Evolutionary conservation across 331 rosid genomes (phyloP), one percentile per base, ranked within the genome.

Genomic region (Pyrus hybrid): DNA sequence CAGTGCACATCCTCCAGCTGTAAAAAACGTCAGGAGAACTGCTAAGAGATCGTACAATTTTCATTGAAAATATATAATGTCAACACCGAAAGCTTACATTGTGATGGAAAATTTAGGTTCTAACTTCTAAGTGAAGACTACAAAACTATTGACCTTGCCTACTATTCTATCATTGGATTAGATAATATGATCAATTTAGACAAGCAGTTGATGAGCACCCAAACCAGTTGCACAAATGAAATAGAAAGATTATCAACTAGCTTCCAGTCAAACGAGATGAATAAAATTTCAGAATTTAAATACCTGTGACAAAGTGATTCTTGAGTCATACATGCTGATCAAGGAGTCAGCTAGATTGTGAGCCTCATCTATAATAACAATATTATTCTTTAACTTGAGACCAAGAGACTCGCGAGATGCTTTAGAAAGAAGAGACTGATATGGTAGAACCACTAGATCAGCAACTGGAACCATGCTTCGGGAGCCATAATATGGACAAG

Each of bases 321-420:
- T 90, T 79, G 95, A 87, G 82, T 90, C 93, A 79, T 90, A 82
- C 92, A 94, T 91, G 72, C 89, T 86, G 89, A 91, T 88, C 72
- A 94, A 97, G 69, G 97, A 90, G 82, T 94, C 99, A 43, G 96
- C 95, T 82, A 91, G 82, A 88, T 94, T 94, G 76, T 91, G 99
- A 69, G 99, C 99, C 85, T 91, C 97, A 2, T 94, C 99, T 78
- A 94, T 85, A 60, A 94, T 87, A 72, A 91, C 78, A 79, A 94
- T 84, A 77, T 66, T 91, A 67, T 89, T 85, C 84, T 90, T 88
- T 86, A 94, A 86, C 77, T 82, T 87, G 75, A 94, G 86, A 80
- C 96, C 95, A 80, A 94, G 95, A 62, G 99, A 91, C 83, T 94
- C 97, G 14, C 97, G 96, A 43, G 99, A 94, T 81, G 99, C 88